Conservation (phyloP, 257 asterid genomes). For the Fraxinus americana region DNA sequence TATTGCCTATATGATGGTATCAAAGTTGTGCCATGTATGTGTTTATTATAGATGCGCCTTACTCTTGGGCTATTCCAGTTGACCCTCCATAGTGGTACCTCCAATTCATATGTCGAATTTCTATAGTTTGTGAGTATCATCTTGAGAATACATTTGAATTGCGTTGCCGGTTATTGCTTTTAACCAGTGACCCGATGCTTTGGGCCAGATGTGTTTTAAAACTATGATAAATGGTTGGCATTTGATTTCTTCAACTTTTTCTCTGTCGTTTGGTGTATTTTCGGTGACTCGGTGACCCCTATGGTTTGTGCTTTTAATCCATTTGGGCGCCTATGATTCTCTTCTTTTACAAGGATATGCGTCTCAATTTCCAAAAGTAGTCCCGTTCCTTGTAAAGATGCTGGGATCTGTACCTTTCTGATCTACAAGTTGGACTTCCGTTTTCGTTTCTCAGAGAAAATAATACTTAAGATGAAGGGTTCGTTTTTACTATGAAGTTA, state of each 20-base stretch:
- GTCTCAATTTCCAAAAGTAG: no score
- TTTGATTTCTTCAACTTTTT: not conserved
- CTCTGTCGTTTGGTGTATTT: not conserved
- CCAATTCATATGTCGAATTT: not conserved
- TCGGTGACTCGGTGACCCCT: not conserved
- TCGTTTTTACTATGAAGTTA: no score
- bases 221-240: not conserved
- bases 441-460: no score
- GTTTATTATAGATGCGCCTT: not conserved
- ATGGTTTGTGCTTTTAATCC: not conserved
- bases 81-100: not conserved
- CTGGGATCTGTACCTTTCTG: not conserved
- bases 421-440: no score
- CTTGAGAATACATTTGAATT: no score
- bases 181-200: not conserved
- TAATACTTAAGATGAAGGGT: no score
- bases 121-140: not conserved
- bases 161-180: not conserved
- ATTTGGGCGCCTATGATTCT: not conserved
- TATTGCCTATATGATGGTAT: not conserved
- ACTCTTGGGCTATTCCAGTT: not conserved
- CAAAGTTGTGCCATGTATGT: not conserved
- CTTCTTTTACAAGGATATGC: not conserved
- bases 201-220: not conserved
- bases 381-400: not conserved